A percentile compares a stretch with the other conserved stretches of the same genome.
phyloP scores from a whole-genome alignment of 148 eudicot genomes.

The Hydrangea macrophylla region DNA sequence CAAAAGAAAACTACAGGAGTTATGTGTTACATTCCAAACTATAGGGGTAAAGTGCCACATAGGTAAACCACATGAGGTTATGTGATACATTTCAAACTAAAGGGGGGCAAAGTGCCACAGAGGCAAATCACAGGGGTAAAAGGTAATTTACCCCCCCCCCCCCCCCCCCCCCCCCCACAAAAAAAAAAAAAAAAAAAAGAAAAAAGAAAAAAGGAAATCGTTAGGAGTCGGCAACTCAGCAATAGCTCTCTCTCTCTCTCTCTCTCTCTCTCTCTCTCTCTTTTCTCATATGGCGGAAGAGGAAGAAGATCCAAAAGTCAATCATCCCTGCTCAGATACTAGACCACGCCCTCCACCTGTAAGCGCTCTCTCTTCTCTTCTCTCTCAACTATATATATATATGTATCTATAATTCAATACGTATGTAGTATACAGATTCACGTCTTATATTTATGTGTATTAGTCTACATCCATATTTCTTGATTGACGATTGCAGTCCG shows the following conservation, averaged over 20 bases:
- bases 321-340: conserved; percentile 7
- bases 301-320: conserved; percentile 19
- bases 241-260: not conserved
- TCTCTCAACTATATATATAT: not conserved
- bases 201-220: no score
- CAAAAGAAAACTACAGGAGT: no score
- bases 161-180: no score
- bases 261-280: conserved; percentile 9
- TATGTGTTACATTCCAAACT: no score
- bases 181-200: no score
- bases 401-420: not conserved
- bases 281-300: conserved; percentile 26
- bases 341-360: conserved; percentile 22
- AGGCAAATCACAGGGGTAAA: no score
- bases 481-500: not conserved
- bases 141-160: no score
- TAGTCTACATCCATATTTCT: not conserved
- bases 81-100: no score
- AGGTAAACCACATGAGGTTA: no score
- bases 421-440: no score
- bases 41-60: no score
- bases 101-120: no score
- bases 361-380: conserved; percentile 1
- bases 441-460: not conserved
- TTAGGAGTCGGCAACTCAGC: not conserved